These are phyloP conservation scores for Pisolithus microcarpus DNA, from an alignment of 768 basidiomycete genomes.

Conservation along the genomic window DNA sequence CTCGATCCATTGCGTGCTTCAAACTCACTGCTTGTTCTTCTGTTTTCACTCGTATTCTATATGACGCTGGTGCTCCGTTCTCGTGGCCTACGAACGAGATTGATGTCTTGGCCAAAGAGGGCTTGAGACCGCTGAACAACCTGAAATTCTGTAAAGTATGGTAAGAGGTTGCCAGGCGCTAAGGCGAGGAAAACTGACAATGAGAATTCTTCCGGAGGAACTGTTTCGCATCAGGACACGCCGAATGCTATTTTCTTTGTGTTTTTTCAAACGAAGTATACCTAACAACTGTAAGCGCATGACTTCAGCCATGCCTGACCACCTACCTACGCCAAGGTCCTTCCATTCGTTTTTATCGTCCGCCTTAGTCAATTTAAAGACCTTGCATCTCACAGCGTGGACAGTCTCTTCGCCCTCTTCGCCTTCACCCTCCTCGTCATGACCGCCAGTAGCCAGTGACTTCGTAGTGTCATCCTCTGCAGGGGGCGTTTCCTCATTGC, in stretches of 20 bases:
- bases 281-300: slow-evolving; percentile 33
- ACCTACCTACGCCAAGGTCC: slow-evolving; percentile 62
- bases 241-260: slow-evolving; percentile 53
- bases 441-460: slow-evolving; percentile 24
- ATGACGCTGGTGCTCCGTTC: slow-evolving; percentile 46
- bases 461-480: slow-evolving; percentile 26
- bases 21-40: slow-evolving; percentile 52
- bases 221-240: slow-evolving; percentile 67
- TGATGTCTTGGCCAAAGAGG: slow-evolving; percentile 43
- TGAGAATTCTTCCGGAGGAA: slow-evolving; percentile 63
- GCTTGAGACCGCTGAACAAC: slow-evolving; percentile 52
- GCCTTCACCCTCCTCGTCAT: slow-evolving; percentile 70
- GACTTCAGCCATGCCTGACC: not conserved
- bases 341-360: slow-evolving; percentile 48
- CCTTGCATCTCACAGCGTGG: slow-evolving; percentile 53
- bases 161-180: not conserved
- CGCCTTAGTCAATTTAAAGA: slow-evolving; percentile 51
- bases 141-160: slow-evolving; percentile 59
- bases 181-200: slow-evolving; percentile 42
- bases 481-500: slow-evolving; percentile 16
- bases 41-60: slow-evolving; percentile 53
- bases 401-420: slow-evolving; percentile 74
- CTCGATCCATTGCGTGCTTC: slow-evolving; percentile 54
- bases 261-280: slow-evolving; percentile 63
- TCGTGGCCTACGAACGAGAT: slow-evolving; percentile 69